phyloP scores from a whole-genome alignment of 225 moss, liverwort and hornwort species.

The Sphagnum contortum region DNA sequence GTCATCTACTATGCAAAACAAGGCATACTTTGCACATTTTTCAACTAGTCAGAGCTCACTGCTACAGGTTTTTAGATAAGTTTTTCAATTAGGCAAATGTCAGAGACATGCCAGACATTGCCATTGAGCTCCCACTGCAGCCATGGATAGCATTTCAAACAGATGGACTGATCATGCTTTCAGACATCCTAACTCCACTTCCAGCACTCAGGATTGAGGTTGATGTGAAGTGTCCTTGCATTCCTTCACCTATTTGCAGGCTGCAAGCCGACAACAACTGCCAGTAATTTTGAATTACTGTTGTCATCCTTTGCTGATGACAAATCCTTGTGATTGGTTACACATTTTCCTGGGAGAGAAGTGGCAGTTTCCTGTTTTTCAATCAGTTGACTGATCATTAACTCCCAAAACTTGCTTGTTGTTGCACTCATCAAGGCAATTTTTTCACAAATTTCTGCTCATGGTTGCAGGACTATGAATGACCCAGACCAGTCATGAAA shows the following conservation, averaged over 20 bases:
- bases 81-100: constrained; percentile 62
- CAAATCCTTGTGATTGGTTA: too few species aligned
- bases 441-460: too few species aligned
- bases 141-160: constrained; percentile 86
- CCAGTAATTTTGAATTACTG: constrained; percentile 5
- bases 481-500: constrained; percentile 61
- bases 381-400: too few species aligned
- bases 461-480: constrained; percentile 39
- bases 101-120: constrained; percentile 74
- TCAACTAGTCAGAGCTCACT: too few species aligned
- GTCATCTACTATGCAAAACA: background rate
- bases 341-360: too few species aligned
- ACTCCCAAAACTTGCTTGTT: too few species aligned
- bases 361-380: too few species aligned
- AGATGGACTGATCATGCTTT: constrained; percentile 94
- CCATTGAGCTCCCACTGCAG: constrained; percentile 79
- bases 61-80: constrained; percentile 53
- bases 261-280: constrained; percentile 36
- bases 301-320: too few species aligned
- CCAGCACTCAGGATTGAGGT: constrained; percentile 93
- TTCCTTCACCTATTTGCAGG: constrained; percentile 57
- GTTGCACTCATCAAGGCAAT: too few species aligned
- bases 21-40: background rate
- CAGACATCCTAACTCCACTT: constrained; percentile 84
- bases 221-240: constrained; percentile 72